Evolutionary conservation across 345 rosid genomes (phyloP), one percentile per base, ranked within the genome.

Genomic region (Syzygium grande): DNA sequence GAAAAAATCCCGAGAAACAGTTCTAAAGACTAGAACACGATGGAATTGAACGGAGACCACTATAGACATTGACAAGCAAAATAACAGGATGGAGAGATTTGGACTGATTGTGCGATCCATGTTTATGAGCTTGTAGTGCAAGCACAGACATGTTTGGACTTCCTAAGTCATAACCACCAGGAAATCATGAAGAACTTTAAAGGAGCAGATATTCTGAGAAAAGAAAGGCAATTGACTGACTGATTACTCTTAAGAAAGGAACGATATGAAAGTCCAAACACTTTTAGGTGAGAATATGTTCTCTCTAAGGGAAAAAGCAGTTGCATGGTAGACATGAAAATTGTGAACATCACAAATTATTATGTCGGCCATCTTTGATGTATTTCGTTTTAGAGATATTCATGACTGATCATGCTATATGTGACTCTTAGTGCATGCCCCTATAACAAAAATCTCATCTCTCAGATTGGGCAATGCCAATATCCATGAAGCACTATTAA

Each of bases 1-100:
- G 86, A 87, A 73, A 86, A 85, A 58, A 91, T 90, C 63, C 85
- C 52, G 86, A 49, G 41, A 89, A 78, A 58, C 38, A 87, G 88
- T 59, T 52, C 54, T 58, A 89, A 87, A 84, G 49, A 68, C 77
- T 54, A 86, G 86, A 85, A 65, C 59, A 51, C 49, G 29, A 9
- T 65, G 51, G 11, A 87, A 27, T 38, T 53, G 34, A 46, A 56
- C 63, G 25, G 88, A 15, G 52, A 84, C 55, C 34, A 53, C n/a
- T 29, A 51, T 21, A 73, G 49, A 73, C 14, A 73, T 73, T 73
- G 83, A 73, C 83, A 73, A 73, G 27, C 49, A 73, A 73, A 73
- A 19, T 38, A 38, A 38, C 49, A 73, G 83, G 83, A 73, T 38
- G 25, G 49, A 19, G 14, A 73, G 15, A 38, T 38, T 19, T 73